Evolutionary conservation across 192 early-diverging fungal species (phyloP), one percentile per base, ranked within the genome.

Genomic region (Pilobolus umbonatus): DNA sequence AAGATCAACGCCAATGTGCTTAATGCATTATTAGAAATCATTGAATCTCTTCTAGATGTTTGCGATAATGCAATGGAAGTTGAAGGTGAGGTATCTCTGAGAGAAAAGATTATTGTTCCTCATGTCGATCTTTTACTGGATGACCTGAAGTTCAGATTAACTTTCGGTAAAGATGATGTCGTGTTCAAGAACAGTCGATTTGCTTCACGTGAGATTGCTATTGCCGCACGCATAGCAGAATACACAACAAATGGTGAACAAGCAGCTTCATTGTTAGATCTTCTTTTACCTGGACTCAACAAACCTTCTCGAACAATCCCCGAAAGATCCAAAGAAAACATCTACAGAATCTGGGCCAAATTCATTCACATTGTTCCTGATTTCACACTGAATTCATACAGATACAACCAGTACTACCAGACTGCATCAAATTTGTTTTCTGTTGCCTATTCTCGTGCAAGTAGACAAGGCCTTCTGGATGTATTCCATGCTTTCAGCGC

Each of bases 221-320:
- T 98, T 30, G 63, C 98, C 29, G 86, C 94, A 1, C 77, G 81
- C 29, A 66, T 93, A 21, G 88, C 93, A 4, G 64, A 74, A 21
- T 91, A 85, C 63, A 89, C 93, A 28, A 80, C 77, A 9, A 65
- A 85, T 60, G 76, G 84, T 31, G 72, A 77, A 0, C 75, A 82
- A 47, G 87, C 91, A 10, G 76, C 81, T 42, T 78, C 74, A 31
- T 65, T 98, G 28, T 59, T 95, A 17, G 83, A 88, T 12, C 78
- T 97, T 28, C 60, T 99, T 54, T 66, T 95, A 53, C 96, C 97
- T 29, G 84, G 85, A 59, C 69, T 95, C 30, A 86, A 87, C 56
- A 83, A 84, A 39, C 84, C 84, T 22, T 61, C 82, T 46, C 75
- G 78, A 31, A 32, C 78, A 3, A 86, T 98, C 7, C 79, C 89